Percentiles rank a stretch among this genome's conserved stretches.
These are phyloP conservation scores for Malus hybrid DNA, from an alignment of 331 rosid genomes.

Conservation along the genomic window DNA sequence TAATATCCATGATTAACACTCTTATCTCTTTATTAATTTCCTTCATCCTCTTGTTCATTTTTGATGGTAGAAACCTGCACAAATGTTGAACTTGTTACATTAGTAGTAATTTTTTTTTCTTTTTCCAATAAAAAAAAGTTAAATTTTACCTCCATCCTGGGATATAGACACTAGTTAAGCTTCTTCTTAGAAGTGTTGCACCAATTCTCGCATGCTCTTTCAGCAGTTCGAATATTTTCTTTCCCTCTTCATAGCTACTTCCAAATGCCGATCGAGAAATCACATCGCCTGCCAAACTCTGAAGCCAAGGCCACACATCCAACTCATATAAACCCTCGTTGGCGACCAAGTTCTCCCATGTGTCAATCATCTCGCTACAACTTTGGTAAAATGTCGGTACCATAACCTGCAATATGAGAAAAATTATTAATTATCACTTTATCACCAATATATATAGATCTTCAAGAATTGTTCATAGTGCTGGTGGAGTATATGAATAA, in stretches of 20 bases:
- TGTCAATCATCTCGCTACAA: slow-evolving; percentile 32
- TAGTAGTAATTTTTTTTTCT: too few relatives aligned
- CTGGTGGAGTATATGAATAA: neutral
- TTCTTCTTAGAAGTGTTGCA: neutral
- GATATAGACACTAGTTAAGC: neutral
- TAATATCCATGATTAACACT: neutral
- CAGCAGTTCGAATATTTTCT: slow-evolving; percentile 33
- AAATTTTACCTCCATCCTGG: slow-evolving; percentile 45
- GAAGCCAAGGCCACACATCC: too few relatives aligned
- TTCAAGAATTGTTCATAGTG: too few relatives aligned
- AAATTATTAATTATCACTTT: neutral
- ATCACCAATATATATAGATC: too few relatives aligned
- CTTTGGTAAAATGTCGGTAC: slow-evolving; percentile 29
- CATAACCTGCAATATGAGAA: slow-evolving; percentile 20
- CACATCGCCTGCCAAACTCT: slow-evolving; percentile 19
- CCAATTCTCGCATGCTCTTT: slow-evolving; percentile 12
- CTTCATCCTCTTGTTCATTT: slow-evolving; percentile 19
- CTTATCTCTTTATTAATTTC: slow-evolving; percentile 10
- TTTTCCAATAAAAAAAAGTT: too few relatives aligned
- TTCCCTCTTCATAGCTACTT: slow-evolving; percentile 36
- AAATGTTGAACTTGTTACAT: too few relatives aligned
- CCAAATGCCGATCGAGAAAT: slow-evolving; percentile 49
- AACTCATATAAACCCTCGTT: neutral
- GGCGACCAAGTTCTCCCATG: slow-evolving; percentile 29
- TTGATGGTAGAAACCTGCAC: slow-evolving; percentile 25